Percentiles rank a stretch among this genome's conserved stretches.
Evolutionary conservation across 2,329 filamentous ascomycete genomes (phyloP).

Genomic region (Monosporascus sp.): DNA sequence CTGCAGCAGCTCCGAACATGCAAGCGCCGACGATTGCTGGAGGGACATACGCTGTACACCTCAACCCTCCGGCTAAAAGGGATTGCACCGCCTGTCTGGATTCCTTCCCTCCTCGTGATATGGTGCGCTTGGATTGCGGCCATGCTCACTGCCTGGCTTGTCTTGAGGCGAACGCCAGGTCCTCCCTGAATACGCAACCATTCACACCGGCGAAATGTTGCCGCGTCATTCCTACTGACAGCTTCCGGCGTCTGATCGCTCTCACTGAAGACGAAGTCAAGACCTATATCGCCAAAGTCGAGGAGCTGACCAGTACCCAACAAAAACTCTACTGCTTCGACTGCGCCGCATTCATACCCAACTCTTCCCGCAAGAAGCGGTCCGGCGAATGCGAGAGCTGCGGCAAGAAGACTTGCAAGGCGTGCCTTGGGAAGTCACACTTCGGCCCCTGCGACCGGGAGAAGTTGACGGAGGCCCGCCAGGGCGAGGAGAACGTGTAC

Average conservation of each 20-base stretch:
- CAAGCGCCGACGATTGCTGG: no score
- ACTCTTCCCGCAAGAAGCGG: constrained; percentile 1
- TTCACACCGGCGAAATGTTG: constrained; percentile 15
- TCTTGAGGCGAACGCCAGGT: not conserved
- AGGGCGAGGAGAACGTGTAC: constrained; percentile 1
- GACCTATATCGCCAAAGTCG: constrained; percentile 6
- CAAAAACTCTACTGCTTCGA: constrained; percentile 12
- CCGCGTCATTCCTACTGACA: constrained; percentile 1
- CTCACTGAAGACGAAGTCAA: constrained; percentile 4
- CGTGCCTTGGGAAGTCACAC: constrained; percentile 14
- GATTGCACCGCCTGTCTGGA: constrained; percentile 6
- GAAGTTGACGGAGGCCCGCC: not conserved
- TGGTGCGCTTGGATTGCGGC: not conserved
- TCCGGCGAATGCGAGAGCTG: constrained; percentile 9
- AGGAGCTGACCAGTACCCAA: constrained; percentile 9
- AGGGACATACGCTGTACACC: not conserved
- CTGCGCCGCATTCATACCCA: constrained; percentile 10
- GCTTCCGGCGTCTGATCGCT: not conserved
- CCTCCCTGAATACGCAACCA: constrained; percentile 5
- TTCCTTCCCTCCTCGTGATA: not conserved
- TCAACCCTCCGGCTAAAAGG: not conserved
- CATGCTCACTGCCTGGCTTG: constrained; percentile 11
- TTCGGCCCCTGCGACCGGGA: constrained; percentile 10
- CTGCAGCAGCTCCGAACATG: no score
- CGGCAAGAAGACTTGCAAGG: constrained; percentile 10